Conservation (phyloP, 1,284 basidiomycete species). For the Microbotryomycetes sp. region DNA sequence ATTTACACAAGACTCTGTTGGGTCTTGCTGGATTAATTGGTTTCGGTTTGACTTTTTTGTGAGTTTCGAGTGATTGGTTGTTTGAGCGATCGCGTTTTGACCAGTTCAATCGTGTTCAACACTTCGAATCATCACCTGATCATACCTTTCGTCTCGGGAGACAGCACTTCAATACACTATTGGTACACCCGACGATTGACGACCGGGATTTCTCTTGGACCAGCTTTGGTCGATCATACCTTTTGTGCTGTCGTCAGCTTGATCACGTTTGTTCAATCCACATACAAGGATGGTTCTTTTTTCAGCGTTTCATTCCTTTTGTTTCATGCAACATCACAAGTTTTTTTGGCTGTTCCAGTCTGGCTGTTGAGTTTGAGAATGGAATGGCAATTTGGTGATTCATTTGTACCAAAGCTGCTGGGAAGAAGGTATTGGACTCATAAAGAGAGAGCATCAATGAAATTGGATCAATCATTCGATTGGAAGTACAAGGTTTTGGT, state of each 20-base stretch:
- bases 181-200: not conserved
- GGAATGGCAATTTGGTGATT: not conserved
- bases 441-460: not conserved
- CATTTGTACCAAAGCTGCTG: not conserved
- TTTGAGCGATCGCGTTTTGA: too few species aligned
- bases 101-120: too few species aligned
- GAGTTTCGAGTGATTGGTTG: too few species aligned
- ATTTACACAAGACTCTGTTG: too few species aligned
- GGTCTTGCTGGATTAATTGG: not conserved
- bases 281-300: too few species aligned
- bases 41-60: not conserved
- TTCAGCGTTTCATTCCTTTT: too few species aligned
- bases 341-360: not conserved
- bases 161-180: too few species aligned
- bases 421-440: not conserved
- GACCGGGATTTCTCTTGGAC: not conserved
- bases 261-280: too few species aligned
- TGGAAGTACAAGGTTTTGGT: not conserved
- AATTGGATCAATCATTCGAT: not conserved
- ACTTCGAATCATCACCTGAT: too few species aligned
- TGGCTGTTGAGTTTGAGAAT: not conserved
- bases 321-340: not conserved
- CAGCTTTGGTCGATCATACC: not conserved
- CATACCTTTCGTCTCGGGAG: too few species aligned
- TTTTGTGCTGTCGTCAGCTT: not conserved